Evolutionary conservation across 495 filamentous ascomycete genomes (phyloP).

Genomic region (Talaromyces ruber): DNA sequence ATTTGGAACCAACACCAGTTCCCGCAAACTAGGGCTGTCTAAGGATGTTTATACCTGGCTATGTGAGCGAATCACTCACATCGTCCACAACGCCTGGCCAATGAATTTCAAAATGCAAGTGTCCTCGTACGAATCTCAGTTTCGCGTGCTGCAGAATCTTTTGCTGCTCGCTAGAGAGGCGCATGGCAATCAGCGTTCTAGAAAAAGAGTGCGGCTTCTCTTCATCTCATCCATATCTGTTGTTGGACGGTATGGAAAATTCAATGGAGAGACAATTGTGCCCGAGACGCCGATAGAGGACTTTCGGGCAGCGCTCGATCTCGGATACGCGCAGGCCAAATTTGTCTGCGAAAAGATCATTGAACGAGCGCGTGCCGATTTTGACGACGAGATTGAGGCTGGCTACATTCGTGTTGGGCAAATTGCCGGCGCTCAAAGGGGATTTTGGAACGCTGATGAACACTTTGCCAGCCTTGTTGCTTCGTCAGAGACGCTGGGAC

Average conservation of each 20-base stretch:
- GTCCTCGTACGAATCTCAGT: conserved; percentile 34
- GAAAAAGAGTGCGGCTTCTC: conserved; percentile 9
- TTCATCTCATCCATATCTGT: conserved; percentile 40
- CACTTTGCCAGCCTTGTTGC: conserved; percentile 35
- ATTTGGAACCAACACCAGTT: no score
- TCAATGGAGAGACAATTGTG: neutral
- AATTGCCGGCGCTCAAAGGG: conserved; percentile 39
- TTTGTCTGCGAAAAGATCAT: conserved; percentile 33
- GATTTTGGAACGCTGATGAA: conserved; percentile 46
- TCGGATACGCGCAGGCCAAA: conserved; percentile 44
- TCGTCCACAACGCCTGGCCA: conserved; percentile 49
- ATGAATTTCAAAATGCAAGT: conserved; percentile 38
- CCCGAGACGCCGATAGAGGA: conserved; percentile 12
- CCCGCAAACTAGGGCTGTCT: conserved; percentile 28
- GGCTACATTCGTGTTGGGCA: conserved; percentile 34
- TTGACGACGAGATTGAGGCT: conserved; percentile 10
- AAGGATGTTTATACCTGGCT: conserved; percentile 25
- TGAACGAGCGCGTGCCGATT: conserved; percentile 15
- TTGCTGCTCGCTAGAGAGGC: conserved; percentile 25
- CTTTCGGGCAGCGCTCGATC: conserved; percentile 5
- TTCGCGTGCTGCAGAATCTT: conserved; percentile 34
- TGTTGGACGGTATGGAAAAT: conserved; percentile 27
- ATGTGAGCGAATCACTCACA: conserved; percentile 30
- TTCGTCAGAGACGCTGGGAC: conserved; percentile 27
- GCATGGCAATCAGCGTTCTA: neutral